Percentiles rank a stretch among this genome's conserved stretches.
Conservation (phyloP, 306 rosid genomes). For the Vigna reflexopilosa region DNA sequence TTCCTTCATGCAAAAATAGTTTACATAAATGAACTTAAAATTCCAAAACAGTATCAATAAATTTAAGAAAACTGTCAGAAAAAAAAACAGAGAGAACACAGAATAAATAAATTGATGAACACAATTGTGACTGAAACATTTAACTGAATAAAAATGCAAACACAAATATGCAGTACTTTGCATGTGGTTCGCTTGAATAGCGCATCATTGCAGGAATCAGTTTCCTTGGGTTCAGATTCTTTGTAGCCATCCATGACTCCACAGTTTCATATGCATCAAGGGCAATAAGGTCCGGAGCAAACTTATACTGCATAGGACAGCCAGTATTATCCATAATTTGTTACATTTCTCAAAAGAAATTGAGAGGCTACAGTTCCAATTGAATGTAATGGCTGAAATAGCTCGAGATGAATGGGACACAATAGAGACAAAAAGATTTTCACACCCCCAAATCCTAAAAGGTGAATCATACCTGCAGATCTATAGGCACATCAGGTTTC, state of each 20-base stretch:
- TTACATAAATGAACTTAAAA: slow-evolving; percentile 30
- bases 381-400: slow-evolving; percentile 7
- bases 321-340: slow-evolving; percentile 18
- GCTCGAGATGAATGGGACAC: slow-evolving; percentile 11
- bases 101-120: slow-evolving; percentile 28
- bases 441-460: slow-evolving; percentile 20
- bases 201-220: slow-evolving; percentile 99
- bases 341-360: slow-evolving; percentile 25
- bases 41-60: slow-evolving; percentile 12
- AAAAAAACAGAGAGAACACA: neutral
- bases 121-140: slow-evolving; percentile 32
- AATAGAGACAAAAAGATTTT: slow-evolving; percentile 22
- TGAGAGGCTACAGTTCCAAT: slow-evolving; percentile 20
- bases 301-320: slow-evolving; percentile 75
- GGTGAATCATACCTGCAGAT: slow-evolving; percentile 76
- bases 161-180: slow-evolving; percentile 66
- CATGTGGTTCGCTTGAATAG: slow-evolving; percentile 98
- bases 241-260: slow-evolving; percentile 95
- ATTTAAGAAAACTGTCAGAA: neutral
- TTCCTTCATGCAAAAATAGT: slow-evolving; percentile 67
- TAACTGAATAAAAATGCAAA: slow-evolving; percentile 42
- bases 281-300: slow-evolving; percentile 95
- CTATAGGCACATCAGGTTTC: slow-evolving; percentile 79
- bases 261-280: slow-evolving; percentile 99
- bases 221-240: slow-evolving; percentile 92